These are phyloP conservation scores for Boletus pseudo-olivaceus DNA, from an alignment of 768 basidiomycete genomes.

Conservation along the genomic window DNA sequence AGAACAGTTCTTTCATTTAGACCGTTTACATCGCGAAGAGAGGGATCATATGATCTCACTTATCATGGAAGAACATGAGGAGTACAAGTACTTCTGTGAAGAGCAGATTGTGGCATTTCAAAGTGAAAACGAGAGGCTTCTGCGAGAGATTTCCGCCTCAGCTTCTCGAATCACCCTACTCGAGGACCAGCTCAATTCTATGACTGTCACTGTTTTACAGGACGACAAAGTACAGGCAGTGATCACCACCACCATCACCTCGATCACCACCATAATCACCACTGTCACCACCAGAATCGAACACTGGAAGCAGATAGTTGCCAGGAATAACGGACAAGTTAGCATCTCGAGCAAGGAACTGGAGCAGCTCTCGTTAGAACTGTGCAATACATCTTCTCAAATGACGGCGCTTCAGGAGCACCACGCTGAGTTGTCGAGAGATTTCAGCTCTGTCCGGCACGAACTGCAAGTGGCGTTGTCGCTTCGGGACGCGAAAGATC, in stretches of 20 bases:
- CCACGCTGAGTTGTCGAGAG: not conserved
- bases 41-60: not conserved
- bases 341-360: slow-evolving; percentile 1
- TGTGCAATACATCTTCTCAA: slow-evolving; percentile 1
- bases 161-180: not conserved
- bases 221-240: no score
- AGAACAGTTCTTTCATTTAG: not conserved
- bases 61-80: not conserved
- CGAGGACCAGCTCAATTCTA: not conserved
- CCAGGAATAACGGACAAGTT: not conserved
- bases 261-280: not conserved
- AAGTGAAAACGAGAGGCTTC: not conserved
- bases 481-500: not conserved
- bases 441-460: not conserved
- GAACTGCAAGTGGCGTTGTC: not conserved
- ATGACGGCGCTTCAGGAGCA: not conserved
- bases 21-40: not conserved
- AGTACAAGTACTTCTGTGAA: not conserved
- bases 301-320: not conserved
- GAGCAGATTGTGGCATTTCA: not conserved
- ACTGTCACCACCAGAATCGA: not conserved
- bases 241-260: not conserved
- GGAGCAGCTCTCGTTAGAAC: not conserved
- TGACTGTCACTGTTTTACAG: no score
- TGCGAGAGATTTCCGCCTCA: not conserved